Evolutionary conservation across 2,329 filamentous ascomycete genomes (phyloP), one percentile per base, ranked within the genome.

Genomic region (Cladophialophora bantiana): DNA sequence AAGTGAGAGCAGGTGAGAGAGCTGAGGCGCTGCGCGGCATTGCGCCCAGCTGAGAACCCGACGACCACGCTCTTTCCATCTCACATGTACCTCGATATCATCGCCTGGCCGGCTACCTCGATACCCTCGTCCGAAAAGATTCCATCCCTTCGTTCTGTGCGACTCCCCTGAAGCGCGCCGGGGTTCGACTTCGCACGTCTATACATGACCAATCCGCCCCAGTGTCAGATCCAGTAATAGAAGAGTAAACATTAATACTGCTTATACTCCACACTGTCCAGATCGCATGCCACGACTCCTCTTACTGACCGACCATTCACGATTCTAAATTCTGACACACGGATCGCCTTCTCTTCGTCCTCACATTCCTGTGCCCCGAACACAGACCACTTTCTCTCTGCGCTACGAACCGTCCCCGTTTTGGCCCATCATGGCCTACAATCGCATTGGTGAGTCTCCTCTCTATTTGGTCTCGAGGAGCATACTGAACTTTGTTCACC

Each of bases 401-500:
- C 38, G 34, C 40, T 20, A 18, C 59, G 31, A 26, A 26, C 56
- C 50, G 38, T 32, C 35, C 54, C 42, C 18, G 26, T 45, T 36
- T 54, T 61, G 55, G 61, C 62, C 67, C 54, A 58, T 45, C 62
- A 91, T 91, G 88, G 86, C 88, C 77, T 92, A 92, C 82, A 90
- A 91, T 83, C 88, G 89, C 74, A 79, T 92, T 84, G 88, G 89
- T 87, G 84, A 82, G 87, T 87, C 65, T 63, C 35, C 32, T 52
- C 55, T 31, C 38, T 38, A 48, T 6, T 57, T 52, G n/a, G 45
- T 26, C 4, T 36, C 54, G 5, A 50, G 31, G 68, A 59, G 66
- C 60, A 68, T 48, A 50, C 65, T 70, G 60, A 72, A 72, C 60
- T 18, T 12, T 52, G 48, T 38, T 53, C 45, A 35, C 12, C 59